A percentile compares a stretch with the other conserved stretches of the same genome.
Conservation (phyloP, 78 protist species). For the Mastigamoeba balamuthi region DNA sequence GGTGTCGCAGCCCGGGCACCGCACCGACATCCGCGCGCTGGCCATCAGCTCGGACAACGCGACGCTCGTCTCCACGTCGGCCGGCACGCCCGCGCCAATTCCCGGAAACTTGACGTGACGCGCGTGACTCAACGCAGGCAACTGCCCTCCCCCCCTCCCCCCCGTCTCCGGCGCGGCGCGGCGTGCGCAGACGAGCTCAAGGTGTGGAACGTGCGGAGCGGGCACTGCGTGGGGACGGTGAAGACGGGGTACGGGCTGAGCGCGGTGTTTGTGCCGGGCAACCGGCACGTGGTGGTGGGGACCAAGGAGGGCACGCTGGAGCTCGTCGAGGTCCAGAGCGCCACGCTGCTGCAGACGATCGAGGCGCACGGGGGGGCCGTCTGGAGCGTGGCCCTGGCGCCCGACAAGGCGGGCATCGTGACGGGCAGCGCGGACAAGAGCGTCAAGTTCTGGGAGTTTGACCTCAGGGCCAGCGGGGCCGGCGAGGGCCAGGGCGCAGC, state of each 20-base stretch:
- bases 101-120: not conserved
- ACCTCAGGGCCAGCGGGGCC: conserved; percentile 8
- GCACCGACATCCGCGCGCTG: conserved; percentile 61
- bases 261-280: conserved; percentile 66
- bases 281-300: conserved; percentile 75
- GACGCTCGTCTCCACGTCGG: conserved; percentile 5
- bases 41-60: conserved; percentile 37
- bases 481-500: not conserved
- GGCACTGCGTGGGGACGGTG: conserved; percentile 55
- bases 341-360: conserved; percentile 10
- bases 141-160: not conserved
- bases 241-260: conserved; percentile 64
- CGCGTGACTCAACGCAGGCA: not conserved
- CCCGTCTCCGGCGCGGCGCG: not conserved
- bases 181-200: conserved; percentile 26
- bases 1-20: conserved; percentile 57
- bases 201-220: conserved; percentile 53
- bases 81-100: not conserved
- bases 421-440: conserved; percentile 76
- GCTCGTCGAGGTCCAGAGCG: conserved; percentile 58
- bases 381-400: conserved; percentile 41
- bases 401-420: conserved; percentile 57
- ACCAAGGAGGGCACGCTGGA: conserved; percentile 79
- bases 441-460: conserved; percentile 88
- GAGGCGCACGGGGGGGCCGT: conserved; percentile 68